Conservation (phyloP, 352 stramenopile species). For the Phytophthora tubulina region DNA sequence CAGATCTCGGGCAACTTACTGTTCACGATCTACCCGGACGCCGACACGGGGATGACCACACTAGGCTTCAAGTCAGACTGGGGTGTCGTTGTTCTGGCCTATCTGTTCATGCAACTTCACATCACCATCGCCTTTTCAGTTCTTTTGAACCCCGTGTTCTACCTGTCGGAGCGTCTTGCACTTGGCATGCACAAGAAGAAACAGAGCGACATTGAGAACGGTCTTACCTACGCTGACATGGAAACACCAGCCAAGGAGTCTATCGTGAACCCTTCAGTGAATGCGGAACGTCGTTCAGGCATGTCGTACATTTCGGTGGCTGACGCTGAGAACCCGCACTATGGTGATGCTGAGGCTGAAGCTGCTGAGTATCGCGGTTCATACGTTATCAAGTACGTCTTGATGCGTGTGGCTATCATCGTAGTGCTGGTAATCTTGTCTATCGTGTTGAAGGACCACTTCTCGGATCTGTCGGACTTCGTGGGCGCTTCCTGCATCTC, state of each 20-base stretch:
- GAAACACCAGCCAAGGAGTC: constrained; percentile 36
- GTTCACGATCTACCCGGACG: constrained; percentile 62
- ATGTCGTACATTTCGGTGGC: constrained; percentile 42
- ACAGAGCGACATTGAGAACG: constrained; percentile 42
- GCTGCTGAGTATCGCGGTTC: constrained; percentile 49
- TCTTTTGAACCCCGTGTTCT: constrained; percentile 52
- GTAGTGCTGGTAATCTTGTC: constrained; percentile 43
- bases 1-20: constrained; percentile 74
- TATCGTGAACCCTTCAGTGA: constrained; percentile 32
- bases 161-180: constrained; percentile 53
- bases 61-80: constrained; percentile 52
- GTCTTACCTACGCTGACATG: constrained; percentile 36
- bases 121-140: constrained; percentile 50
- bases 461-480: constrained; percentile 64
- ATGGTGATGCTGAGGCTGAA: constrained; percentile 42
- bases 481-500: constrained; percentile 60
- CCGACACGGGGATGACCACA: constrained; percentile 31
- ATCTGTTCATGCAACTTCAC: constrained; percentile 49
- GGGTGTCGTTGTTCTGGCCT: constrained; percentile 49
- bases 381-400: constrained; percentile 52
- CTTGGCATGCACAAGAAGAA: constrained; percentile 62
- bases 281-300: constrained; percentile 38
- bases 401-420: constrained; percentile 55
- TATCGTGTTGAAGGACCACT: constrained; percentile 44
- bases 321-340: constrained; percentile 38